These are phyloP conservation scores for Apiospora arundinis DNA, from an alignment of 2,329 filamentous ascomycete genomes.

Conservation along the genomic window DNA sequence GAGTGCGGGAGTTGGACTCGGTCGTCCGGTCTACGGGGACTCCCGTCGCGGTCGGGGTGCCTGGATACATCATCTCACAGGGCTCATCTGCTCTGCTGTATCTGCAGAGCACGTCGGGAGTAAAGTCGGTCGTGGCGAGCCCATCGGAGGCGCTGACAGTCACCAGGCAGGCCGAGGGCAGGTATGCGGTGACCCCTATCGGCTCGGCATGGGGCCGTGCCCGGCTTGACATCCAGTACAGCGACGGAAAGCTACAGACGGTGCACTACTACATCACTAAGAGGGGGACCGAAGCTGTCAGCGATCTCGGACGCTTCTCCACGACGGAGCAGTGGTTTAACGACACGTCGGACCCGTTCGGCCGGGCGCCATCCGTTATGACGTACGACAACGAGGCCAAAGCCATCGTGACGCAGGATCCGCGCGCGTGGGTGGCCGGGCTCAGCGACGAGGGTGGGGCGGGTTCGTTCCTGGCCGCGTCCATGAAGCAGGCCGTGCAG, in stretches of 20 bases:
- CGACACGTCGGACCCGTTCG: slow-evolving; percentile 58
- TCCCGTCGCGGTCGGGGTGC: slow-evolving; percentile 58
- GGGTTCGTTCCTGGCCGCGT: slow-evolving; percentile 60
- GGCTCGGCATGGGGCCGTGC: slow-evolving; percentile 55
- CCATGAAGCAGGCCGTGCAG: slow-evolving; percentile 60
- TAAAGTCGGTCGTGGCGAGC: slow-evolving; percentile 47
- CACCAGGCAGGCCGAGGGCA: slow-evolving; percentile 34
- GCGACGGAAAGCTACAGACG: slow-evolving; percentile 54
- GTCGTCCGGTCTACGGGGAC: slow-evolving; percentile 49
- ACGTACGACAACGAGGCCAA: slow-evolving; percentile 59
- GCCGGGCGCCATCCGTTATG: slow-evolving; percentile 60
- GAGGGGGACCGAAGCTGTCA: slow-evolving; percentile 48
- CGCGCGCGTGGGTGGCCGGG: slow-evolving; percentile 63
- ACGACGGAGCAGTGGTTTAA: slow-evolving; percentile 60
- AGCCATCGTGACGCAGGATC: slow-evolving; percentile 51
- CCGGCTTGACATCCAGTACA: slow-evolving; percentile 54
- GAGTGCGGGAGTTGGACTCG: slow-evolving; percentile 55
- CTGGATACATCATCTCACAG: slow-evolving; percentile 59
- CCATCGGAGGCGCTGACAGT: slow-evolving; percentile 47
- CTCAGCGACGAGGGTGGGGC: slow-evolving; percentile 66
- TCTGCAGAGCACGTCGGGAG: slow-evolving; percentile 47
- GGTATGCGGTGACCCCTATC: slow-evolving; percentile 52
- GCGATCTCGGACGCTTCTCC: slow-evolving; percentile 58
- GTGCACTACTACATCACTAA: slow-evolving; percentile 64
- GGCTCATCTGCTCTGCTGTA: slow-evolving; percentile 54